Evolutionary conservation across 2,329 filamentous ascomycete genomes (phyloP), one percentile per base, ranked within the genome.

Genomic region (Seiridium cupressi): DNA sequence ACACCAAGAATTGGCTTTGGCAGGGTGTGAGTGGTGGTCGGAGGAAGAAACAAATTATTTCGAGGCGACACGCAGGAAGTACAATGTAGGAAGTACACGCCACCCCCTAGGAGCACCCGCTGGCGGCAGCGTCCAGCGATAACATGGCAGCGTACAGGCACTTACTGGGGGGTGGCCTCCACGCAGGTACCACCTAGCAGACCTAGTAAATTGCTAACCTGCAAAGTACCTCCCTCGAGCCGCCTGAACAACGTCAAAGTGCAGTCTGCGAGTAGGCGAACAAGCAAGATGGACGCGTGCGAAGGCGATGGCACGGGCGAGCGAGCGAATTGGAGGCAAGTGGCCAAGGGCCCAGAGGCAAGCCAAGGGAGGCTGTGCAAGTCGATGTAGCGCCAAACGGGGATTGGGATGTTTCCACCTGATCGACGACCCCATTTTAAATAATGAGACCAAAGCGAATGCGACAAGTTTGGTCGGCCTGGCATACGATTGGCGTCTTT

Each of bases 281-380:
- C 13, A 53, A 35, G 31, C 32, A 36, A 44, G 32, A 26, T 49
- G 34, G 46, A 40, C 46, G 47, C 55, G 35, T 36, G 36, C 55
- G 48, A 57, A 42, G 26, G 18, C 49, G n/a, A 53, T 55, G 55
- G 40, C 44, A 51, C 36, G 55, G 55, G 54, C 54, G 26, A 34
- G 13, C n/a, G 26, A 47, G 38, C 48, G 59, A 60, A 60, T 60
- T 38, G 44, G 55, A 60, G 31, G 18, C 49, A 26, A 53, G 40
- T 10, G 31, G 59, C 59, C 59, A 60, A 60, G 59, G 31, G 31
- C 51, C 55, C 46, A 59, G 58, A 47, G 38, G 36, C 51, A 55
- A 38, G 59, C 59, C 55, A 60, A 60, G 55, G 18, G 59, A 60
- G 59, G 59, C 59, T 57, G 55, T 60, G 59, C 59, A 58, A 60